Base-by-base conservation (phyloP, 2,329 filamentous ascomycete species). In the Parasarocladium wereldwijsianum region DNA sequence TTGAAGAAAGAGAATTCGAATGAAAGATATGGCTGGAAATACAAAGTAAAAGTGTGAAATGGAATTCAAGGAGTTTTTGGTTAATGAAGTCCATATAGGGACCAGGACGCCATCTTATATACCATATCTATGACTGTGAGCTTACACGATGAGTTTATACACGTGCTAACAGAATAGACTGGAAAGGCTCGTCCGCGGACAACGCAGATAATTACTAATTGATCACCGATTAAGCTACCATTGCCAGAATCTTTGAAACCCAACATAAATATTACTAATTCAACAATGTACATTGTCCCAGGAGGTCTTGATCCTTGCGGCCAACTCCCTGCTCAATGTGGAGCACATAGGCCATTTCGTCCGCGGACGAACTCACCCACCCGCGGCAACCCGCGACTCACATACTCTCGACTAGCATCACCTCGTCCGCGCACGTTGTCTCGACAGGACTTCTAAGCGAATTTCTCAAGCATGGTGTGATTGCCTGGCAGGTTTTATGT, bases 311-410 rank as follows among this genome's bases (percentile, higher is more conserved):
- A n/a, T n/a, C n/a, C n/a, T n/a, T n/a, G n/a, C n/a, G n/a, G n/a
- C n/a, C n/a, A n/a, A n/a, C n/a, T n/a, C n/a, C 26, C 18, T 19
- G 17, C 26, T 17, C 7, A 29, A 29, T 19, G 25, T 33, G 25
- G 25, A 19, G 26, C 26, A 22, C 15, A 22, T 30, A 15, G 23
- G 17, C 26, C 16, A 17, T 20, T 38, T 37, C 36, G 35, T 38
- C 35, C 37, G 29, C 37, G 37, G 37, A 39, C 35, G 32, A 38
- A 32, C 28, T 32, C 17, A 17, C 24, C 19, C 23, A 28, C 32
- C 33, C 29, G 22, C 29, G 22, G 17, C 29, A 34, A 24, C 7
- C 17, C n/a, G 13, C 27, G 15, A 23, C n/a, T 24, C 9, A 26
- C 24, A 9, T 10, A 30, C 21, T 19, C 11, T 28, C 28, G 5